Evolutionary conservation across 2,329 filamentous ascomycete genomes (phyloP), one percentile per base, ranked within the genome.

Genomic region (Fusarium nelsonii): DNA sequence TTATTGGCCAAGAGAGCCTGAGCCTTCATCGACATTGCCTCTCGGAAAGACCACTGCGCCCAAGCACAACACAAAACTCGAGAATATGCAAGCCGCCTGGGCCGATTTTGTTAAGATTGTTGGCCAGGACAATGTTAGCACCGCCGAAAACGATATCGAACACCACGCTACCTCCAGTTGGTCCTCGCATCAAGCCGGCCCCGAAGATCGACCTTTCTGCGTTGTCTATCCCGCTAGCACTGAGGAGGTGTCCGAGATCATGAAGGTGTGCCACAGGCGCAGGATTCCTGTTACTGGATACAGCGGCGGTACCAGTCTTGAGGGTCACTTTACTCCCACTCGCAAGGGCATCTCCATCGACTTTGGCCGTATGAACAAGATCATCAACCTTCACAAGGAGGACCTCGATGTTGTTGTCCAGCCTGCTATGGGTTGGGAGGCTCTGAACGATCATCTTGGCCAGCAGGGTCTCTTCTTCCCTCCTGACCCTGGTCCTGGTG

Each of bases 301-400:
- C 81, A 93, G 91, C 59, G 94, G 94, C 43, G 94, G 94, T 34
- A 97, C 94, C 9, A 94, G 91, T 74, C 83, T 97, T 33, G 94
- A 97, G 80, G 94, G 94, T 2, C 93, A 97, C 79, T 97, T 92
- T 79, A 90, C 93, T 2, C 88, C 93, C 3, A 97, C 93, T 16
- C 84, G 90, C 70, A 91, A 92, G 59, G 94, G 94, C 20, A 88
- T 97, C 33, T 95, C 92, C 73, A 87, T 97, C 73, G 93, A 97
- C 79, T 97, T 97, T 78, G 86, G 86, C 51, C 87, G 90, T 64
- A 97, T 97, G 94, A 88, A 95, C 80, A 88, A 91, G 76, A 90
- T 97, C 53, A 68, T 97, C 34, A 82, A 85, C 36, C 81, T 97
- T 71, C 91, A 97, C 81, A 90, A 91, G 79, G 88, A 91, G 3